Evolutionary conservation across 306 rosid genomes (phyloP).

Genomic region (Vigna nakashimae): DNA sequence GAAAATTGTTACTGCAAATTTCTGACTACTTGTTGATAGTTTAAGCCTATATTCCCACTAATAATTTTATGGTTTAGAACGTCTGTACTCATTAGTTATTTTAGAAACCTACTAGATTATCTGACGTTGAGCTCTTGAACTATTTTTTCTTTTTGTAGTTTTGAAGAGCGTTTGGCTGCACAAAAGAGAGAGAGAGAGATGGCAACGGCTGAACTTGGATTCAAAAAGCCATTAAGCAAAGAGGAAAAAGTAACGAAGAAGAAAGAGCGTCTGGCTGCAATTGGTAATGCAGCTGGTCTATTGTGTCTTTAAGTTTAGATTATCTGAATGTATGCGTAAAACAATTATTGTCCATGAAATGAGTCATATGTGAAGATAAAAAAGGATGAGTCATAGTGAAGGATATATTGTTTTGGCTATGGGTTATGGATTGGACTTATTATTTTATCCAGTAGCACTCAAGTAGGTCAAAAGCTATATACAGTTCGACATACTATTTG

Average conservation of each 20-base stretch:
- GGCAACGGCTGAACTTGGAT: conserved; percentile 79
- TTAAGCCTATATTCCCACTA: conserved; percentile 32
- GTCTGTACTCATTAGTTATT: conserved; percentile 16
- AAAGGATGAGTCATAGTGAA: neutral
- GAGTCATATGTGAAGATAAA: conserved; percentile 21
- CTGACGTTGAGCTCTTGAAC: conserved; percentile 41
- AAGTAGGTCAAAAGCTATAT: neutral
- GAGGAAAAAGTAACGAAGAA: conserved; percentile 87
- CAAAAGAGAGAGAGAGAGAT: conserved; percentile 90
- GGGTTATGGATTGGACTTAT: conserved; percentile 7
- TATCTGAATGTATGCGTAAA: conserved; percentile 34
- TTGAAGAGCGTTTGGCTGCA: conserved; percentile 96
- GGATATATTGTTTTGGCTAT: conserved; percentile 24
- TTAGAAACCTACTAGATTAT: conserved; percentile 31
- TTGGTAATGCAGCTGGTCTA: conserved; percentile 68
- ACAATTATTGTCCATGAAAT: conserved; percentile 30
- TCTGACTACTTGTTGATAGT: conserved; percentile 15
- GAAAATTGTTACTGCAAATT: conserved; percentile 26
- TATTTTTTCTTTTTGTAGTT: conserved; percentile 54
- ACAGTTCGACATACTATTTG: neutral
- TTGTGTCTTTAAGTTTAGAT: conserved; percentile 26
- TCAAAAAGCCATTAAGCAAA: conserved; percentile 84
- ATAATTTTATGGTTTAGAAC: conserved; percentile 32
- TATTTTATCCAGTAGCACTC: conserved; percentile 14
- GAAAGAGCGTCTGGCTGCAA: conserved; percentile 97